A percentile compares a stretch with the other conserved stretches of the same genome.
phyloP scores from a whole-genome alignment of 768 basidiomycete species.

The Auriscalpium vulgare region DNA sequence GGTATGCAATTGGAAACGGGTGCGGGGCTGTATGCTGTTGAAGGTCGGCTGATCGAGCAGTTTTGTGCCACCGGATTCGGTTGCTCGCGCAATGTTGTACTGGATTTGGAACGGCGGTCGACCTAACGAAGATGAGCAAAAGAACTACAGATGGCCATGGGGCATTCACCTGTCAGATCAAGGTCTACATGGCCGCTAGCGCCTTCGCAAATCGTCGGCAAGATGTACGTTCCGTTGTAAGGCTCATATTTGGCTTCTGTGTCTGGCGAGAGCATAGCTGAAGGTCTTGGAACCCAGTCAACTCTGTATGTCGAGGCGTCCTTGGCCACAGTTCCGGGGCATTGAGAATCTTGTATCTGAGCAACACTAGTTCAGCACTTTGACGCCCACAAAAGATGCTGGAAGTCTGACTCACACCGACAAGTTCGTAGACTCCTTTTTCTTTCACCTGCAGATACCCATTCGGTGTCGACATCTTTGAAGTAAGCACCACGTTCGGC shows the following conservation, averaged over 20 bases:
- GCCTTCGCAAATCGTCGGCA: constrained; percentile 79
- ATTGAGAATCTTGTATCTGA: constrained; percentile 78
- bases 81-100: constrained; percentile 75
- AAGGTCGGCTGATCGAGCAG: constrained; percentile 72
- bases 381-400: background rate
- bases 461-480: constrained; percentile 52
- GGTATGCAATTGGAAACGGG: constrained; percentile 77
- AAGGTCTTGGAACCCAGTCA: constrained; percentile 74
- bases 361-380: background rate
- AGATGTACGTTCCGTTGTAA: constrained; percentile 66
- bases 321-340: constrained; percentile 61
- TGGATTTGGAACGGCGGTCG: constrained; percentile 90
- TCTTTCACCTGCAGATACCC: constrained; percentile 64
- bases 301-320: constrained; percentile 62
- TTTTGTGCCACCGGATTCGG: constrained; percentile 58
- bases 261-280: constrained; percentile 54
- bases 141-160: background rate
- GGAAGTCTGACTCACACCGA: constrained; percentile 34
- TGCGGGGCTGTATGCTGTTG: constrained; percentile 75
- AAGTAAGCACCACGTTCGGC: constrained; percentile 31
- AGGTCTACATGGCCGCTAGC: constrained; percentile 74
- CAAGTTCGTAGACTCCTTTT: constrained; percentile 69
- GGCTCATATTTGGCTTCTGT: constrained; percentile 49
- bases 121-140: constrained; percentile 36
- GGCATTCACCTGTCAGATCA: constrained; percentile 55